A percentile compares a stretch with the other conserved stretches of the same genome.
These are phyloP conservation scores for Alternaria tenuissima DNA, from an alignment of 2,329 filamentous ascomycete genomes.

Conservation along the genomic window DNA sequence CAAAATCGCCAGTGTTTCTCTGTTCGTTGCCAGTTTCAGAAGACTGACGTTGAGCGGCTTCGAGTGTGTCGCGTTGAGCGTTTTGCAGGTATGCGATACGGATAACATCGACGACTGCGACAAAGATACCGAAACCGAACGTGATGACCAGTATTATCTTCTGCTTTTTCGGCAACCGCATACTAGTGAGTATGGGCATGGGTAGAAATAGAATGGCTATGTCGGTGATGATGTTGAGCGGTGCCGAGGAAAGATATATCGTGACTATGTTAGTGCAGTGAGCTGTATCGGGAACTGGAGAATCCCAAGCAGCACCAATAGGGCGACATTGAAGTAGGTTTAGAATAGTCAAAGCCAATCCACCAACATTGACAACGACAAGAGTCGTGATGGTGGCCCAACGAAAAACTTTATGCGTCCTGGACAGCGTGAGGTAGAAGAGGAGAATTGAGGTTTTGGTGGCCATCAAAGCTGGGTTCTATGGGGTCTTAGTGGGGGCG, in stretches of 20 bases:
- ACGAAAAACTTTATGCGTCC: slow-evolving; percentile 78
- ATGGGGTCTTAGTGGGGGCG: slow-evolving; percentile 28
- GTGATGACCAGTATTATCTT: slow-evolving; percentile 88
- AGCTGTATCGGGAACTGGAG: slow-evolving; percentile 55
- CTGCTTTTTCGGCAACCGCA: slow-evolving; percentile 84
- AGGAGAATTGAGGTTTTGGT: slow-evolving; percentile 92
- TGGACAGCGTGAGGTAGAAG: slow-evolving; percentile 86
- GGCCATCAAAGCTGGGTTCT: slow-evolving; percentile 90
- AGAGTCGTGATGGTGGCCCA: slow-evolving; percentile 84
- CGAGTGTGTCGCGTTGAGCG: slow-evolving; percentile 63
- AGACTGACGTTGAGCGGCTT: slow-evolving; percentile 47
- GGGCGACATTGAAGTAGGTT: slow-evolving; percentile 89
- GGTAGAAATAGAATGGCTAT: slow-evolving; percentile 86
- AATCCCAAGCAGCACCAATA: slow-evolving; percentile 71
- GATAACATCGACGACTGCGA: slow-evolving; percentile 86
- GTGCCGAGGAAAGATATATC: slow-evolving; percentile 76
- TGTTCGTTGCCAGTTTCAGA: slow-evolving; percentile 37
- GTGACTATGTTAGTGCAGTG: slow-evolving; percentile 69
- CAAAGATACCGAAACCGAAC: slow-evolving; percentile 86
- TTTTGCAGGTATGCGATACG: slow-evolving; percentile 89
- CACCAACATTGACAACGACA: slow-evolving; percentile 78
- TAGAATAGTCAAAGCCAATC: slow-evolving; percentile 80
- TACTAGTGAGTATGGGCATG: slow-evolving; percentile 79
- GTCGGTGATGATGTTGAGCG: slow-evolving; percentile 91
- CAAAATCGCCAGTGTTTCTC: slow-evolving; percentile 60